phyloP scores from a whole-genome alignment of 2,329 filamentous ascomycete genomes.

The Clarireedia homoeocarpa region DNA sequence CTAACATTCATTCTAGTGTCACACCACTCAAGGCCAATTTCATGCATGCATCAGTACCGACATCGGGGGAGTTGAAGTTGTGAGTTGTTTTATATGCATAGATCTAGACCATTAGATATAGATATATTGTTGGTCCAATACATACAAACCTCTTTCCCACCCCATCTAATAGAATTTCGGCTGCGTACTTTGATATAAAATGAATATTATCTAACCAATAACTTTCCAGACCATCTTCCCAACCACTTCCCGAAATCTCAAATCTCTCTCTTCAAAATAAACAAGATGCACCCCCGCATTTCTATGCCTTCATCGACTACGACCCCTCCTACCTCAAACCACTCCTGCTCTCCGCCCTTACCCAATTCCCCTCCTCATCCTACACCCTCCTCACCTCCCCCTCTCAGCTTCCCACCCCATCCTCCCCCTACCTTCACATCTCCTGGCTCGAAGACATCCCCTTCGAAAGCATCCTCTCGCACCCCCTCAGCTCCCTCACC shows the following conservation, averaged over 20 bases:
- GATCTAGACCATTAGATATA: slow-evolving; percentile 24
- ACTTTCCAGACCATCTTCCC: slow-evolving; percentile 11
- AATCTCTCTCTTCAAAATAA: slow-evolving; percentile 17
- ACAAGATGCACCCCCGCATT: slow-evolving; percentile 26
- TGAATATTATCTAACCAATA: slow-evolving; percentile 1
- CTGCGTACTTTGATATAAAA: not conserved
- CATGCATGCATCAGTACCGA: slow-evolving; percentile 61
- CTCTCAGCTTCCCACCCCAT: slow-evolving; percentile 26
- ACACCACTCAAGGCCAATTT: slow-evolving; percentile 92
- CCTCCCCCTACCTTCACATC: slow-evolving; percentile 55
- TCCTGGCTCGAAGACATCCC: slow-evolving; percentile 80
- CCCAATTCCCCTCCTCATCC: slow-evolving; percentile 46
- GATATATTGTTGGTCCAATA: slow-evolving; percentile 27
- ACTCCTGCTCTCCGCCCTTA: slow-evolving; percentile 67
- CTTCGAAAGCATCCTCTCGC: slow-evolving; percentile 63
- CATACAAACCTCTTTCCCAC: slow-evolving; percentile 16
- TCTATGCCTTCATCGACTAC: slow-evolving; percentile 74
- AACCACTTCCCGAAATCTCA: slow-evolving; percentile 12
- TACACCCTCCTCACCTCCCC: slow-evolving; percentile 48
- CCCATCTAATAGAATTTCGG: slow-evolving; percentile 10
- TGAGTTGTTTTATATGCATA: slow-evolving; percentile 50
- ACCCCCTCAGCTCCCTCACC: slow-evolving; percentile 56
- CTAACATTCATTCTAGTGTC: slow-evolving; percentile 47
- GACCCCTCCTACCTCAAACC: slow-evolving; percentile 86
- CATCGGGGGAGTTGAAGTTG: slow-evolving; percentile 70